Percentiles rank a stretch among this genome's conserved stretches.
Evolutionary conservation across 805 yeast genomes (phyloP).

Genomic region (Metschnikowia dekortorum): DNA sequence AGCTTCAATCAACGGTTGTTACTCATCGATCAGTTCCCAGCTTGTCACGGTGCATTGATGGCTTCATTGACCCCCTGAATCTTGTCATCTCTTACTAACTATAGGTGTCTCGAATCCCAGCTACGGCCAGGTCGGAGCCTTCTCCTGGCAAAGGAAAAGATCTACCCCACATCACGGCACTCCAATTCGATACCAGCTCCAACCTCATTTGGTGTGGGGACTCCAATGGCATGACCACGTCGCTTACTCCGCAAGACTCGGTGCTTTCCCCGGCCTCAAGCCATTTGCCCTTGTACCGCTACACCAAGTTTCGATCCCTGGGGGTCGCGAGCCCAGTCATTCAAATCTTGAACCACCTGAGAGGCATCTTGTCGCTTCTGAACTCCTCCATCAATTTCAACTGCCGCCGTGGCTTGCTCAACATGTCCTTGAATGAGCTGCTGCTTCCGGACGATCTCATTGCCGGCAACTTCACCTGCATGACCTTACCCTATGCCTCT

Average conservation of each 20-base stretch:
- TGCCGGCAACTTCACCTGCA: slow-evolving; percentile 25
- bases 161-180: slow-evolving; percentile 22
- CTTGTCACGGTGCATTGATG: too few relatives aligned
- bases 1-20: too few relatives aligned
- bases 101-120: slow-evolving; percentile 30
- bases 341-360: slow-evolving; percentile 28
- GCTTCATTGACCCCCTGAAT: background rate
- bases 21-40: too few relatives aligned
- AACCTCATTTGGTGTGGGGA: slow-evolving; percentile 89
- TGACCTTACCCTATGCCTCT: slow-evolving; percentile 30
- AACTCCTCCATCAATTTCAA: slow-evolving; percentile 28
- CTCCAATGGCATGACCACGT: slow-evolving; percentile 43
- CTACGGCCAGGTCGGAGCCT: slow-evolving; percentile 12
- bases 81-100: slow-evolving; percentile 11
- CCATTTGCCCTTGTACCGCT: slow-evolving; percentile 28
- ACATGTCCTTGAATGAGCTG: slow-evolving; percentile 12
- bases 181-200: slow-evolving; percentile 60
- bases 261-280: slow-evolving; percentile 4
- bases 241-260: slow-evolving; percentile 25
- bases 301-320: slow-evolving; percentile 33
- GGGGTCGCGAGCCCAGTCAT: slow-evolving; percentile 17
- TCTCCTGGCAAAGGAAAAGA: slow-evolving; percentile 5
- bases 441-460: slow-evolving; percentile 4
- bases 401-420: slow-evolving; percentile 31
- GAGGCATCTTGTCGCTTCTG: slow-evolving; percentile 35